Conservation (phyloP, 441 rosid species). For the Theobroma grandiflorum region DNA sequence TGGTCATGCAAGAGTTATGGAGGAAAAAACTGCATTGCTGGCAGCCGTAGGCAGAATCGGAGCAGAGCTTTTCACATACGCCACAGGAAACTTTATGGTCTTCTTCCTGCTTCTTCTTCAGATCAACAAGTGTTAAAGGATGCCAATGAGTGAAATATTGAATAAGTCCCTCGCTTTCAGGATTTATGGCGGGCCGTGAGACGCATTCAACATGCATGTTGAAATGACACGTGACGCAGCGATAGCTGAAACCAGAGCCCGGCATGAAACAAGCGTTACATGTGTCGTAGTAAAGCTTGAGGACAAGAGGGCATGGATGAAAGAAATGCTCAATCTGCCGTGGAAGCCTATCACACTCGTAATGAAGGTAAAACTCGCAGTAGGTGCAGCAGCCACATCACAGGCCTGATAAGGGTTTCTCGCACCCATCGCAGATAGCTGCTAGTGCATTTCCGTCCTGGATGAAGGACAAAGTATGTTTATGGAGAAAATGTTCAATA, state of each 20-base stretch:
- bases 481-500: background rate
- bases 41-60: conserved; percentile 1
- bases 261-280: background rate
- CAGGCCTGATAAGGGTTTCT: background rate
- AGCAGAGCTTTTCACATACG: conserved; percentile 8
- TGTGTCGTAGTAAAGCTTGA: fast-evolving
- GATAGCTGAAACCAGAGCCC: background rate
- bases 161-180: background rate
- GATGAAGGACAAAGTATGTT: background rate
- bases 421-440: background rate
- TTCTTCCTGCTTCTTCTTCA: background rate
- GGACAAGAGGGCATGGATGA: conserved; percentile 25
- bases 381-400: background rate
- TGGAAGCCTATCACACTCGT: background rate
- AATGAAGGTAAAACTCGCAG: background rate
- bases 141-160: conserved; percentile 16
- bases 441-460: background rate
- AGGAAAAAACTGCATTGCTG: conserved; percentile 10
- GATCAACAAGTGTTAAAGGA: background rate
- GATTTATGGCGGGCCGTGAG: background rate
- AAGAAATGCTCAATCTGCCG: background rate
- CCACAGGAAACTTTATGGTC: background rate
- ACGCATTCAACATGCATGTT: conserved; percentile 6
- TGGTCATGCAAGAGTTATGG: conserved; percentile 27
- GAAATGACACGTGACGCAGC: background rate